Conservation (phyloP, 768 basidiomycete species). For the Kwoniella sp. region DNA sequence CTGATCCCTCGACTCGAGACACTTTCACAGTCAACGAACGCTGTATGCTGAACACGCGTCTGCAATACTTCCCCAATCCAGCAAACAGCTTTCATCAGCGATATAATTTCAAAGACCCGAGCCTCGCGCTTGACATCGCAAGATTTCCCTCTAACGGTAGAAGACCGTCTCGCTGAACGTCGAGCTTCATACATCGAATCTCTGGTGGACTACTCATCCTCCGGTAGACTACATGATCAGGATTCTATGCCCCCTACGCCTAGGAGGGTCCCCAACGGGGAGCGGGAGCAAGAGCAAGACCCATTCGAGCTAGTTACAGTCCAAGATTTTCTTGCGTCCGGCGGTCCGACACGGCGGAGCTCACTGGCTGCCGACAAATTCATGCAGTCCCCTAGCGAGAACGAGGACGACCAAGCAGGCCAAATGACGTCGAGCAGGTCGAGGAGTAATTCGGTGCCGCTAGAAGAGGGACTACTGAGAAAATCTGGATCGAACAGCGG, state of each 20-base stretch:
- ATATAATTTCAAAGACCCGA: slow-evolving; percentile 19
- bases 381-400: not conserved
- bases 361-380: slow-evolving; percentile 3
- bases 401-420: not conserved
- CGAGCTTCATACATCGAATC: slow-evolving; percentile 75
- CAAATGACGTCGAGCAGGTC: slow-evolving; percentile 3
- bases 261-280: not conserved
- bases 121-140: slow-evolving; percentile 27
- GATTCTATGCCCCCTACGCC: slow-evolving; percentile 65
- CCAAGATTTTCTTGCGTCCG: slow-evolving; percentile 32
- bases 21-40: not conserved
- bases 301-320: slow-evolving; percentile 42
- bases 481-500: slow-evolving; percentile 3
- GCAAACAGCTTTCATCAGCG: slow-evolving; percentile 21
- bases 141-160: slow-evolving; percentile 26
- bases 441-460: slow-evolving; percentile 18
- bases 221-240: slow-evolving; percentile 75
- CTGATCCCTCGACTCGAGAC: no score
- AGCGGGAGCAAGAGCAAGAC: slow-evolving; percentile 10
- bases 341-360: not conserved
- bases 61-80: not conserved
- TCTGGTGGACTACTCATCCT: slow-evolving; percentile 69
- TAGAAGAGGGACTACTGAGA: slow-evolving; percentile 12
- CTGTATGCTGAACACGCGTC: not conserved
- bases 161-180: slow-evolving; percentile 56